These are phyloP conservation scores for Ambrosia artemisiifolia DNA, from an alignment of 129 eudicot genomes.

Conservation along the genomic window DNA sequence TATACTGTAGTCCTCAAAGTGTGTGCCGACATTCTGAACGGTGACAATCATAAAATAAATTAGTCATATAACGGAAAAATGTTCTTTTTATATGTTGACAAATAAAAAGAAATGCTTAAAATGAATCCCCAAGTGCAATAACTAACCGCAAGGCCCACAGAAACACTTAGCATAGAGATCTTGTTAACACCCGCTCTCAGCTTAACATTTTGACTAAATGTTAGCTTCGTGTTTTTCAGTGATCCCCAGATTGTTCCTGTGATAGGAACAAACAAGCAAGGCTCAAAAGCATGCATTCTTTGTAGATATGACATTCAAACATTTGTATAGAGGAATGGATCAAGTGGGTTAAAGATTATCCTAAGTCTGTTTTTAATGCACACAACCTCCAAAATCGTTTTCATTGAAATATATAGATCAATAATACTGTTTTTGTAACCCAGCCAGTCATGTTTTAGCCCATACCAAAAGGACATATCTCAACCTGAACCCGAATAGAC, in stretches of 20 bases:
- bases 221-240: conserved; percentile 56
- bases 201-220: conserved; percentile 49
- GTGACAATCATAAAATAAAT: conserved; percentile 11
- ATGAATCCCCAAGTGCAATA: background rate
- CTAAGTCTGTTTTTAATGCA: background rate
- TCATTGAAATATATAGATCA: background rate
- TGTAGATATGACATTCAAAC: background rate
- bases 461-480: background rate
- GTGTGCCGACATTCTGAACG: conserved; percentile 79
- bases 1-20: conserved; percentile 66
- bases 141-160: conserved; percentile 81
- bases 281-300: conserved; percentile 10
- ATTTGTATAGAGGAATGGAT: conserved; percentile 1
- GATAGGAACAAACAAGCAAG: conserved; percentile 11
- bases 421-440: background rate
- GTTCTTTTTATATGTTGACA: background rate
- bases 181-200: conserved; percentile 69
- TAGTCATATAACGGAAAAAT: background rate
- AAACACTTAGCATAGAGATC: conserved; percentile 73
- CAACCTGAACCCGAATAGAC: background rate
- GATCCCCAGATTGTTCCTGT: conserved; percentile 67
- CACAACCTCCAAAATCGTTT: background rate
- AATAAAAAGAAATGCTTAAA: background rate
- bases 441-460: background rate
- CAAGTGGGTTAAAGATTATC: background rate